Conservation (phyloP, 106 monocot genomes). For the Acorus calamus region DNA sequence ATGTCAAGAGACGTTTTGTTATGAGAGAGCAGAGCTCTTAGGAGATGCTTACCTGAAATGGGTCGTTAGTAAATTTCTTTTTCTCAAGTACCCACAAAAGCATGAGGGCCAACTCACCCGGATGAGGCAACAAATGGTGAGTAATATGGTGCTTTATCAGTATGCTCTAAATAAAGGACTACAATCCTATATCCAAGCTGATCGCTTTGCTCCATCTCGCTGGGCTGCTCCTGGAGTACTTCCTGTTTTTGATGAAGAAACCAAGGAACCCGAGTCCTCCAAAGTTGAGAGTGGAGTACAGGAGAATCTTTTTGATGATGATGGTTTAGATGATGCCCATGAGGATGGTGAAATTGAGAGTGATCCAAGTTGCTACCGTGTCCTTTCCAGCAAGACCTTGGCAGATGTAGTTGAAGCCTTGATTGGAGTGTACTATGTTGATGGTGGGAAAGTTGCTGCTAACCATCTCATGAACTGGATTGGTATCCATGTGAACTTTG, state of each 20-base stretch:
- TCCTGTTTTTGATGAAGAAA: constrained; percentile 94
- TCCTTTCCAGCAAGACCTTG: constrained; percentile 92
- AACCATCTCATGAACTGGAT: constrained; percentile 92
- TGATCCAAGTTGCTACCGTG: constrained; percentile 75
- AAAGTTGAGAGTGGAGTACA: constrained; percentile 9
- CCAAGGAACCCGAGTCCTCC: constrained; percentile 39
- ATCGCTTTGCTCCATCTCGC: constrained; percentile 84
- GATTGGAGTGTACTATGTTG: constrained; percentile 96
- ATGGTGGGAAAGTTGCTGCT: constrained; percentile 79
- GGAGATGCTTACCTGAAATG: constrained; percentile 98
- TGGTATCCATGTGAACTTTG: constrained; percentile 82
- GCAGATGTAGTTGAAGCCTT: constrained; percentile 98
- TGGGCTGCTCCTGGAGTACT: constrained; percentile 98
- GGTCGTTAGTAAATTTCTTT: constrained; percentile 98
- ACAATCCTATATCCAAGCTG: constrained; percentile 94
- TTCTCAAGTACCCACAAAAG: constrained; percentile 92
- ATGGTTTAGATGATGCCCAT: constrained; percentile 34
- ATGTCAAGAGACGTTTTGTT: constrained; percentile 93
- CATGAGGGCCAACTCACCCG: constrained; percentile 96
- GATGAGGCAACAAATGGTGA: constrained; percentile 99
- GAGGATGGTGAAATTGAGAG: constrained; percentile 93
- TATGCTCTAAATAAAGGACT: constrained; percentile 79
- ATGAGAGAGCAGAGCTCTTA: constrained; percentile 92
- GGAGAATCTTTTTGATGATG: constrained; percentile 32
- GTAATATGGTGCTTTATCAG: constrained; percentile 89